A percentile compares a stretch with the other conserved stretches of the same genome.
Conservation (phyloP, 306 rosid genomes). For the Senna tora region DNA sequence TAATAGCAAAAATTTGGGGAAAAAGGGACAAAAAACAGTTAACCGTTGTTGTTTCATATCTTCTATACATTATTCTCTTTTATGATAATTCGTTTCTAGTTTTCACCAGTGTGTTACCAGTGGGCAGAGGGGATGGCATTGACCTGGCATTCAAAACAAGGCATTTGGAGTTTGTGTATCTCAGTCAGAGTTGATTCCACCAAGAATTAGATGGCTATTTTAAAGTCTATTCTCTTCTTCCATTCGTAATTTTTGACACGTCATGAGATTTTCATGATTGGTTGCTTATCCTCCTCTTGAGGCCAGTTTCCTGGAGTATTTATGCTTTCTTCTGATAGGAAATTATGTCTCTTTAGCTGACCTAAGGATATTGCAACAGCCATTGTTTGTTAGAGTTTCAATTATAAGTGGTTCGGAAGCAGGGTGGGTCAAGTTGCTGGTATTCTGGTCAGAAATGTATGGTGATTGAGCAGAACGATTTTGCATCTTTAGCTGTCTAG, state of each 20-base stretch:
- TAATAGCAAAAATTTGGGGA: neutral
- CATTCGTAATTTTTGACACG: neutral
- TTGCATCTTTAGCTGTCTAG: no score
- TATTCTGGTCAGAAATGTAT: no score
- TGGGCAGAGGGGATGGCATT: no score
- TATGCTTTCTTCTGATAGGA: neutral
- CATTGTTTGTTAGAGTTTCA: no score
- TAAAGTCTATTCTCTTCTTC: no score
- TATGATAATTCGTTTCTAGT: no score
- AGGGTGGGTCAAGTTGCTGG: no score
- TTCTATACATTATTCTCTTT: constrained; percentile 1
- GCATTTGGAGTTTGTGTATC: neutral
- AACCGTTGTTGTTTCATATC: neutral
- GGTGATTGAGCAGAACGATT: no score
- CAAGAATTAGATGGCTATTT: neutral
- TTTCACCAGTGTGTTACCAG: no score
- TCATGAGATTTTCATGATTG: constrained; percentile 16
- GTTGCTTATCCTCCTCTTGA: neutral
- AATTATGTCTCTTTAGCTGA: no score
- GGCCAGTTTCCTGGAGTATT: constrained; percentile 11
- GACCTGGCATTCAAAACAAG: neutral
- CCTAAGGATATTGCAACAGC: no score
- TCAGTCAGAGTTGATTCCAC: neutral
- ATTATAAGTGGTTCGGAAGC: no score
- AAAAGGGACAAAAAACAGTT: constrained; percentile 5